Base-by-base conservation (phyloP, 75 land plant genomes). In the Pinus taeda region DNA sequence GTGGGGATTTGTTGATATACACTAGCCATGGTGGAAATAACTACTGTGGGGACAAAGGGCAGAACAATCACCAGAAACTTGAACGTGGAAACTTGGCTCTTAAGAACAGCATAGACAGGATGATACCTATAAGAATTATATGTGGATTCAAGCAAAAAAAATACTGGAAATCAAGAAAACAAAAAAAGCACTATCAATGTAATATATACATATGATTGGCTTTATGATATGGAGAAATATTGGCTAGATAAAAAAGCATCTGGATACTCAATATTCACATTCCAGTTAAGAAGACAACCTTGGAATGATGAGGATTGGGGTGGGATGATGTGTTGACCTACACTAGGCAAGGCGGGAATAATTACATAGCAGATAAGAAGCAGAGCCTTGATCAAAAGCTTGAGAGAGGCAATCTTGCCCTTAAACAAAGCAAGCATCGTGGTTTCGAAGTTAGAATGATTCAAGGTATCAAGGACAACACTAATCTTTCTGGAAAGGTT, bases 1-100 rank as follows among this genome's bases (percentile, higher is more conserved):
- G 33, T 33, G 33, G 33, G 33, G 33, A 33, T 33, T 33, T 33
- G 33, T 33, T 33, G 33, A 33, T 33, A 22, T 96, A 93, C 85
- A 82, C 90, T 1, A 95, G 99, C 17, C 86, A 89, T 24, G 99
- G 99, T 56, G 95, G 97, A 58, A 83, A 86, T 11, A 33, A 2
- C 33, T 33, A 33, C 33, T 33, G 33, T 33, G 33, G 33, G 33
- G 33, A 2, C 33, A 33, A 33, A 33, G 33, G 33, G 33, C 33
- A 33, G 33, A 33, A 33, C 33, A 33, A 33, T 33, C 33, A 33
- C 33, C 33, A 33, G 33, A 33, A 33, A 33, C 33, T 33, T 33
- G 33, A 26, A 26, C 26, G 0, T 0, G 85, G 85, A 9, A 85
- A 85, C 56, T 63, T 83, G 33, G 87, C 85, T 30, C 78, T 85